Evolutionary conservation across 78 protist genomes (phyloP).

Genomic region (Creolimax fragrantissima): DNA sequence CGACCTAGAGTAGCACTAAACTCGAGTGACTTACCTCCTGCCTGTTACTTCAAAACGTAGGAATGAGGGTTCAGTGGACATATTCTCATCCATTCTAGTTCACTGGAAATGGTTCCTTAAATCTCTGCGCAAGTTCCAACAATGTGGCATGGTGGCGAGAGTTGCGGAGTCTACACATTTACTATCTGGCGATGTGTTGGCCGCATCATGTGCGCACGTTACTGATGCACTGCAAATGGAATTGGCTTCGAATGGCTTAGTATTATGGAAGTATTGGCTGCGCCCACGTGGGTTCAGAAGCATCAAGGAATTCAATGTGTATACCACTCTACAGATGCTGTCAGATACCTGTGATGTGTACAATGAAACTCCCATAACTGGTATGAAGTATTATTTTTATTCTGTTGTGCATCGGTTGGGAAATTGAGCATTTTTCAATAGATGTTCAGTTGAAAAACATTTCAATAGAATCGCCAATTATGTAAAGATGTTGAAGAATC

Average conservation of each 20-base stretch:
- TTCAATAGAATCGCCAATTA: too few relatives aligned
- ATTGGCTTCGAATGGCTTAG: not conserved
- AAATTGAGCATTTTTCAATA: too few relatives aligned
- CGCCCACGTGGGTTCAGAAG: not conserved
- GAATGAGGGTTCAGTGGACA: too few relatives aligned
- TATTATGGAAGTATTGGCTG: not conserved
- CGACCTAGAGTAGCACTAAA: too few relatives aligned
- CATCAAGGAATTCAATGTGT: not conserved
- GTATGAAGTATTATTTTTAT: too few relatives aligned
- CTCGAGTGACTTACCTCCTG: too few relatives aligned
- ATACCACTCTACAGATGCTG: not conserved
- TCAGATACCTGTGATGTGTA: not conserved
- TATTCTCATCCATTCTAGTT: not conserved
- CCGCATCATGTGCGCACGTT: not conserved
- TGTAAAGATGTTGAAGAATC: too few relatives aligned
- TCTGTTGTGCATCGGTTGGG: too few relatives aligned
- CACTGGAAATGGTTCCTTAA: not conserved
- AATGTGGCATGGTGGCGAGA: not conserved
- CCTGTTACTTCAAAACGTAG: too few relatives aligned
- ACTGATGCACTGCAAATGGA: not conserved
- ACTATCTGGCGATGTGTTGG: not conserved
- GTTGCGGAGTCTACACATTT: not conserved
- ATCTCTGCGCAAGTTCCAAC: not conserved
- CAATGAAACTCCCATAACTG: not conserved
- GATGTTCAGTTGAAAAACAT: too few relatives aligned